A percentile compares a stretch with the other conserved stretches of the same genome.
phyloP scores from a whole-genome alignment of 345 rosid species.

The Eucalyptus albens region DNA sequence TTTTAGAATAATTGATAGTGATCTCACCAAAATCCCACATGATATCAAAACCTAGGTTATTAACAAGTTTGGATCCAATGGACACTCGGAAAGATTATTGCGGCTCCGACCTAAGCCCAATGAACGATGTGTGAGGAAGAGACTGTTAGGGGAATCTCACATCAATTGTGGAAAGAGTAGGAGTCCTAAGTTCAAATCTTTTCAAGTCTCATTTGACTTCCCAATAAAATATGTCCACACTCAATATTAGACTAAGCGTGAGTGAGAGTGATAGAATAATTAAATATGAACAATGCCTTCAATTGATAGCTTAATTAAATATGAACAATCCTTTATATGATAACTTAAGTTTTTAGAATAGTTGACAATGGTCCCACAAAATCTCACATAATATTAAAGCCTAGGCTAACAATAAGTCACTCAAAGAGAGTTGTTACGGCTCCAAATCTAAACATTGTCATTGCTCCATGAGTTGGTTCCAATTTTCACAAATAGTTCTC shows the following conservation, averaged over 20 bases:
- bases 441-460: not conserved
- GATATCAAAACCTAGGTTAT: not conserved
- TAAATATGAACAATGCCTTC: not conserved
- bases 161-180: not conserved
- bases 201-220: not conserved
- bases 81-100: too few relatives aligned
- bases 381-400: not conserved
- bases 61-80: not conserved
- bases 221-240: not conserved
- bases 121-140: not conserved
- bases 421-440: fast-evolving
- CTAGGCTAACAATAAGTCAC: not conserved
- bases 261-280: not conserved
- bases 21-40: not conserved
- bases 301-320: too few relatives aligned
- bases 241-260: too few relatives aligned
- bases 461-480: not conserved
- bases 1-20: too few relatives aligned
- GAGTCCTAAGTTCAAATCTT: not conserved
- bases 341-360: fast-evolving
- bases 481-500: not conserved
- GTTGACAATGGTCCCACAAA: fast-evolving
- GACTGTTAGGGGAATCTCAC: too few relatives aligned
- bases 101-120: fast-evolving
- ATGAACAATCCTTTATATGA: fast-evolving